Evolutionary conservation across 2,329 filamentous ascomycete species (phyloP), one percentile per base, ranked within the genome.

Genomic region (Stenocarpella maydis): DNA sequence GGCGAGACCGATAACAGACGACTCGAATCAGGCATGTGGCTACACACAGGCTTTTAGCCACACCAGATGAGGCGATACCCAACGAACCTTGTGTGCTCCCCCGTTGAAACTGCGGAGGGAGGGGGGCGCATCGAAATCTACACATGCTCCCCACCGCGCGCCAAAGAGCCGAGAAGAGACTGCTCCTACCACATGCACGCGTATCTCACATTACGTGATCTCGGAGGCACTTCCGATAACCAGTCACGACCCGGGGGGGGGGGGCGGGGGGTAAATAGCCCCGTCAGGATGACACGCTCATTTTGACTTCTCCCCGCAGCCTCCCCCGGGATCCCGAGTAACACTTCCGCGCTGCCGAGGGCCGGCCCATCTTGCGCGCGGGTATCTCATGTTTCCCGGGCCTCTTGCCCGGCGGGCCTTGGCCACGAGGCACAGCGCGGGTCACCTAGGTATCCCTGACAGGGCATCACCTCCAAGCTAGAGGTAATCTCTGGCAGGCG

Each of bases 171-270:
- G 19, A 24, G 43, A 63, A 49, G 19, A 21, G 26, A 63, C 41
- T 49, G 12, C 58, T 63, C n/a, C n/a, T n/a, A n/a, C n/a, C n/a
- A 43, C 58, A 63, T 63, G 43, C 41, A 49, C 17, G 43, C 19
- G 58, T 24, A 47, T 63, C 43, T 63, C 15, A 63, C 28, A 37
- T 19, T 19, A 34, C 58, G 43, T 63, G 58, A 63, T 63, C 58
- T 63, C 43, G 58, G 37, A 47, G 28, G 34, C 43, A 45, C 19
- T 24, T 9, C 31, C 58, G n/a, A 34, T 21, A 43, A 24, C 58
- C 43, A 37, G 28, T 63, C 28, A 26, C 28, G 58, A 34, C 31
- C 4, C 28, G 43, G 58, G n/a, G 24, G n/a, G n/a, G n/a, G n/a
- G n/a, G n/a, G n/a, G n/a, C n/a, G n/a, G n/a, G n/a, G n/a, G n/a